These are phyloP conservation scores for Xylaria sp. DNA, from an alignment of 2,329 filamentous ascomycete species.

Conservation along the genomic window DNA sequence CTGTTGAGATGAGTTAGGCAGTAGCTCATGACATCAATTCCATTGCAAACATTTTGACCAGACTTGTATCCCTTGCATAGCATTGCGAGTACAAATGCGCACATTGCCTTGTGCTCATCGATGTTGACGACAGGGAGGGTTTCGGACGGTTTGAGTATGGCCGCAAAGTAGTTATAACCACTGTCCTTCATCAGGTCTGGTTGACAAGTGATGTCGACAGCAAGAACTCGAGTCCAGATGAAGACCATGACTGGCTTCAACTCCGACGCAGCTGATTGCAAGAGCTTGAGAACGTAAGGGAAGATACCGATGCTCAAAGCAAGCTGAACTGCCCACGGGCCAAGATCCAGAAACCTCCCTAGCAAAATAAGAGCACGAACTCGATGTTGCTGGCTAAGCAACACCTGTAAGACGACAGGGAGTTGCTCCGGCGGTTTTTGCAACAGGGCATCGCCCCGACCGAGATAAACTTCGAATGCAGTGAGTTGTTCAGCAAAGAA, in stretches of 20 bases:
- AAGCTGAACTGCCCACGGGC: slow-evolving; percentile 98
- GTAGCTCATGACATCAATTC: slow-evolving; percentile 86
- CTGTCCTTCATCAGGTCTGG: slow-evolving; percentile 94
- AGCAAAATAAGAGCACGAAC: slow-evolving; percentile 89
- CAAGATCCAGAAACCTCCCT: slow-evolving; percentile 91
- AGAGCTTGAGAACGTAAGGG: slow-evolving; percentile 94
- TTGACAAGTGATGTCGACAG: slow-evolving; percentile 93
- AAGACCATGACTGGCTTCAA: slow-evolving; percentile 99
- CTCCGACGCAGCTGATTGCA: slow-evolving; percentile 93
- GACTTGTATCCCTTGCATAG: slow-evolving; percentile 95
- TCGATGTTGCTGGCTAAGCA: slow-evolving; percentile 93
- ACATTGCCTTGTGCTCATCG: slow-evolving; percentile 98
- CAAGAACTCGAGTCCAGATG: slow-evolving; percentile 95
- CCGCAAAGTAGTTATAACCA: slow-evolving; percentile 95
- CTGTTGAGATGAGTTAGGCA: slow-evolving; percentile 85
- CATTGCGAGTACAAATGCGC: slow-evolving; percentile 95
- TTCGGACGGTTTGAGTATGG: slow-evolving; percentile 84
- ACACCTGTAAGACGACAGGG: slow-evolving; percentile 92
- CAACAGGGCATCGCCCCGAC: slow-evolving; percentile 77
- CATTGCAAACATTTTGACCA: slow-evolving; percentile 89
- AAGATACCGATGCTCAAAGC: slow-evolving; percentile 98
- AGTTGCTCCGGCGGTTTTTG: slow-evolving; percentile 92
- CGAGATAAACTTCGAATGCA: slow-evolving; percentile 94
- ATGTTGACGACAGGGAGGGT: slow-evolving; percentile 84
- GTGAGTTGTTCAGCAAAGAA: slow-evolving; percentile 98